A percentile compares a stretch with the other conserved stretches of the same genome.
These are phyloP conservation scores for Athelia psychrophila DNA, from an alignment of 1,284 basidiomycete genomes.

Conservation along the genomic window DNA sequence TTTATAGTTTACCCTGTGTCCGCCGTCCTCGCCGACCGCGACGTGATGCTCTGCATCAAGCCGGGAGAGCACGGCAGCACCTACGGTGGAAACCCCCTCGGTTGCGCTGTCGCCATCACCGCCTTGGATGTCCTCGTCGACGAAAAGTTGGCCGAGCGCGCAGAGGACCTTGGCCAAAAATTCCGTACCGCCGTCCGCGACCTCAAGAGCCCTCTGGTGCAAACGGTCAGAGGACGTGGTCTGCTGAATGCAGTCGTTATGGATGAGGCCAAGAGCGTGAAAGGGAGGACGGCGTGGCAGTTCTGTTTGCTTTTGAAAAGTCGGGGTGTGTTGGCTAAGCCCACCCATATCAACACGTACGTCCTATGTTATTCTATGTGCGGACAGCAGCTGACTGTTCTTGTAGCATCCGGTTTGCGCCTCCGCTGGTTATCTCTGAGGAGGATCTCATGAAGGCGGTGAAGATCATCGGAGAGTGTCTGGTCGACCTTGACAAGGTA, in stretches of 20 bases:
- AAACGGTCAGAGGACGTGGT: conserved; percentile 80
- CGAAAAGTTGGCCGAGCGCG: conserved; percentile 81
- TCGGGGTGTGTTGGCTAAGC: conserved; percentile 90
- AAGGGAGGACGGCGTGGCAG: conserved; percentile 91
- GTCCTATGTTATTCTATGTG: conserved; percentile 24
- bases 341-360: conserved; percentile 93
- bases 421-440: conserved; percentile 91
- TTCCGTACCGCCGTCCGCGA: conserved; percentile 73
- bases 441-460: conserved; percentile 79
- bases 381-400: conserved; percentile 2
- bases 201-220: conserved; percentile 70
- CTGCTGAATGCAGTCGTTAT: conserved; percentile 95
- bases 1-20: conserved; percentile 90
- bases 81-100: conserved; percentile 94
- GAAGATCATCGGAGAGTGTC: conserved; percentile 71
- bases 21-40: conserved; percentile 86
- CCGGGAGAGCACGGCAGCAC: conserved; percentile 99
- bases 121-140: conserved; percentile 87
- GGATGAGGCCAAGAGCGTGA: conserved; percentile 75
- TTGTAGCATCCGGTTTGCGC: conserved; percentile 88
- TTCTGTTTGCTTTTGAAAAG: conserved; percentile 92
- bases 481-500: conserved; percentile 83
- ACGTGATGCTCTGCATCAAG: conserved; percentile 92
- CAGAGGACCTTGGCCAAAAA: conserved; percentile 73
- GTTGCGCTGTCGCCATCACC: conserved; percentile 91